These are phyloP conservation scores for Botrytis medusae DNA, from an alignment of 2,329 filamentous ascomycete species.

Conservation along the genomic window DNA sequence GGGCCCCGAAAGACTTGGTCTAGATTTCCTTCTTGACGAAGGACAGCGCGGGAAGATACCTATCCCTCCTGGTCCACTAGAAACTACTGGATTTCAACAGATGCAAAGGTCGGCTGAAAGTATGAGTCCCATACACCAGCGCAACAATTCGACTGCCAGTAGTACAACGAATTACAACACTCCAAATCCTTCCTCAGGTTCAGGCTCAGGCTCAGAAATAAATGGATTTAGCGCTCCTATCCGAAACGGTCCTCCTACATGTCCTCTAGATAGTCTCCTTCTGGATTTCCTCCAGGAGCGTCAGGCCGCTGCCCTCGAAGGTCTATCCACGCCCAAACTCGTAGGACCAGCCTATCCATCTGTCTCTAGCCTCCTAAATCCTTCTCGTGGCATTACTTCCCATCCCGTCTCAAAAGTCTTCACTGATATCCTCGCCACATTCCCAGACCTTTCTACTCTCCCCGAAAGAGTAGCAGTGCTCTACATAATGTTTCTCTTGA, in stretches of 20 bases:
- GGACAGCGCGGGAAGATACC: constrained; percentile 55
- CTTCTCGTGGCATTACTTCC: constrained; percentile 58
- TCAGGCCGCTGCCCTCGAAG: constrained; percentile 63
- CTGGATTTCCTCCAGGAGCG: constrained; percentile 75
- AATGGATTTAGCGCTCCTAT: constrained; percentile 41
- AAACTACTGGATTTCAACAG: constrained; percentile 36
- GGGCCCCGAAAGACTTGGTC: constrained; percentile 64
- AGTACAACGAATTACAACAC: constrained; percentile 33
- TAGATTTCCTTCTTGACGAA: constrained; percentile 70
- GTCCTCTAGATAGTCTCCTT: constrained; percentile 75
- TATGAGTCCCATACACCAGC: constrained; percentile 30
- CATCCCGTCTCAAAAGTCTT: constrained; percentile 83
- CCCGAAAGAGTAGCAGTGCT: constrained; percentile 81
- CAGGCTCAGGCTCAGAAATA: constrained; percentile 34
- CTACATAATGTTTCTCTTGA: constrained; percentile 82
- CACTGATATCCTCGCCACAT: constrained; percentile 81
- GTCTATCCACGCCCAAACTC: constrained; percentile 62
- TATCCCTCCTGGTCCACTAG: constrained; percentile 43
- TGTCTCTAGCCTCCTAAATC: constrained; percentile 75
- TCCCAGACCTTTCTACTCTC: constrained; percentile 73
- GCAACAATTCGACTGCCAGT: constrained; percentile 32
- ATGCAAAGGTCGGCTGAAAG: constrained; percentile 23
- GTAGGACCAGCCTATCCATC: constrained; percentile 78
- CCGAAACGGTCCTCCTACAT: constrained; percentile 66
- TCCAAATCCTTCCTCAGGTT: constrained; percentile 24